These are phyloP conservation scores for Hemerocallis citrina DNA, from an alignment of 106 monocot species.

Conservation along the genomic window DNA sequence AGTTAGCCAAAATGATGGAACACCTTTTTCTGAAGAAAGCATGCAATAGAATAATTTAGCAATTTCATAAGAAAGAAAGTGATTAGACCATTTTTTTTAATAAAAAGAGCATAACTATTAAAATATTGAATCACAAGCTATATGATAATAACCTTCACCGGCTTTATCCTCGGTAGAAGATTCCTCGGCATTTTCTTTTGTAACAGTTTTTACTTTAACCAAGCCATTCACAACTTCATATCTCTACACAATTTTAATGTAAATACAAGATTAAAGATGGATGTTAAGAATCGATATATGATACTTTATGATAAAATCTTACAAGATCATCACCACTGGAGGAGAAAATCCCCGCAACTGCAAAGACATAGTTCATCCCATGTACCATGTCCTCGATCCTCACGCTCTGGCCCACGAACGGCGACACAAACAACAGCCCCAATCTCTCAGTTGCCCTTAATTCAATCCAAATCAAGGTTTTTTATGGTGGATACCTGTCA, in stretches of 20 bases:
- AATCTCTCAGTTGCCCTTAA: too few species aligned
- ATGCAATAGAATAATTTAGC: background rate
- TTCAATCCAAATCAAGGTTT: too few species aligned
- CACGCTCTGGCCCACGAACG: too few species aligned
- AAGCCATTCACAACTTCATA: slow-evolving; percentile 49
- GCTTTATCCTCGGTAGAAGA: slow-evolving; percentile 16
- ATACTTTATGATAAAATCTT: background rate
- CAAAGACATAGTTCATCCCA: too few species aligned
- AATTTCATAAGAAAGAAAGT: too few species aligned
- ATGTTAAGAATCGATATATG: too few species aligned
- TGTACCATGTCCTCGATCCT: too few species aligned
- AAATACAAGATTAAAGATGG: background rate
- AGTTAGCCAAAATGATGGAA: slow-evolving; percentile 60
- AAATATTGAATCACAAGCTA: background rate
- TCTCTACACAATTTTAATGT: slow-evolving; percentile 14
- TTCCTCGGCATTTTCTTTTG: slow-evolving; percentile 11
- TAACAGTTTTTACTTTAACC: slow-evolving; percentile 31
- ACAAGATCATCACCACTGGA: too few species aligned
- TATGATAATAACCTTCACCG: slow-evolving; percentile 19
- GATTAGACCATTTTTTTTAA: slow-evolving; percentile 2
- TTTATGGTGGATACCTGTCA: too few species aligned
- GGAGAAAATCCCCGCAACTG: too few species aligned
- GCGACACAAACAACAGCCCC: too few species aligned
- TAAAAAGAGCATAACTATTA: background rate
- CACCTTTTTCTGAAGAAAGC: slow-evolving; percentile 33